These are phyloP conservation scores for Brasilioporus rufonigricans DNA, from an alignment of 768 basidiomycete genomes.

Conservation along the genomic window DNA sequence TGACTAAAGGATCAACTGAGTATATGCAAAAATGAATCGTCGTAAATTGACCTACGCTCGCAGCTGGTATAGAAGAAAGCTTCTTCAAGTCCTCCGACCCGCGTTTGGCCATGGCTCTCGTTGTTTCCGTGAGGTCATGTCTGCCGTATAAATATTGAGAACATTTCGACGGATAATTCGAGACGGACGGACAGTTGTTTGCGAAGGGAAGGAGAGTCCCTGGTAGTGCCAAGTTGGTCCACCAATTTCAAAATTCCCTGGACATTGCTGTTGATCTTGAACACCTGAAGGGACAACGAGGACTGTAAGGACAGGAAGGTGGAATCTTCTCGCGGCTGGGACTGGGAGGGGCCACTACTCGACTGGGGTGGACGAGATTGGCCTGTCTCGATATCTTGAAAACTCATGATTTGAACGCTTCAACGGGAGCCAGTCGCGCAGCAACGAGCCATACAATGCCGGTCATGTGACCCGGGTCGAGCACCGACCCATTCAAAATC, in stretches of 20 bases:
- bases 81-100: constrained; percentile 93
- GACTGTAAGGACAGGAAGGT: constrained; percentile 75
- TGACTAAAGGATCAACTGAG: constrained; percentile 44
- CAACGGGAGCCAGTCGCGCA: neutral
- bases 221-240: constrained; percentile 86
- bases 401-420: constrained; percentile 39
- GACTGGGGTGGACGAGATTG: constrained; percentile 31
- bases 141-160: constrained; percentile 39
- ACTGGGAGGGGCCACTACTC: constrained; percentile 32
- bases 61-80: constrained; percentile 64
- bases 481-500: neutral
- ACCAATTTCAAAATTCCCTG: constrained; percentile 94
- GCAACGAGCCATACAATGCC: neutral
- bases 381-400: constrained; percentile 50
- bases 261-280: constrained; percentile 98
- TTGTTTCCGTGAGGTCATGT: constrained; percentile 92
- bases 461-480: neutral
- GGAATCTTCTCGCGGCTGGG: constrained; percentile 59
- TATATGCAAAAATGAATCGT: too few relatives aligned
- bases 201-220: constrained; percentile 76
- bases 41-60: constrained; percentile 45
- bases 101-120: constrained; percentile 91
- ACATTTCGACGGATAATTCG: neutral
- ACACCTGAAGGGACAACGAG: constrained; percentile 87
- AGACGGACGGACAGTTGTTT: constrained; percentile 71